These are phyloP conservation scores for Cystofilobasidium ferigula DNA, from an alignment of 768 basidiomycete genomes.

Conservation along the genomic window DNA sequence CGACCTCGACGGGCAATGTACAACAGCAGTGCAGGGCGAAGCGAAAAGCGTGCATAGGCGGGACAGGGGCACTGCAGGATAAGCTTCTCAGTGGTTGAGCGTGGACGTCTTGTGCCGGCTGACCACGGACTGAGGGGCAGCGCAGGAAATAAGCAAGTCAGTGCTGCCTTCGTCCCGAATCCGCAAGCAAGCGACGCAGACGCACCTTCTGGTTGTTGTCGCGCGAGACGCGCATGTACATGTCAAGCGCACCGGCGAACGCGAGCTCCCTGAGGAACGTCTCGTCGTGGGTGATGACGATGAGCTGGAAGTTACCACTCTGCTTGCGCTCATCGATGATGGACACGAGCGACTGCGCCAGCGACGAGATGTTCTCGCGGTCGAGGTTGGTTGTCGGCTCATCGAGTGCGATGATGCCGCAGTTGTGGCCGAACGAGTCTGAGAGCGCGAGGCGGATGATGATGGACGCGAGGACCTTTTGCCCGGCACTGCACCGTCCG, in stretches of 20 bases:
- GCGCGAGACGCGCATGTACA: slow-evolving; percentile 64
- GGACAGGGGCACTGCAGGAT: too few relatives aligned
- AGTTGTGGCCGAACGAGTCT: slow-evolving; percentile 94
- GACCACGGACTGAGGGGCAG: background rate
- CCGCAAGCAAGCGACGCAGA: background rate
- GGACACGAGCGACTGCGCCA: slow-evolving; percentile 81
- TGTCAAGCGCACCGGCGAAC: slow-evolving; percentile 27
- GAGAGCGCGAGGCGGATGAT: slow-evolving; percentile 94
- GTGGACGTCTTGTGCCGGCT: background rate
- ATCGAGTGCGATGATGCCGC: slow-evolving; percentile 92
- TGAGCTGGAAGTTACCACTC: slow-evolving; percentile 86
- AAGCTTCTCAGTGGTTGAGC: background rate
- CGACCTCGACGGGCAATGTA: too few relatives aligned
- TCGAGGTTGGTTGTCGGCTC: slow-evolving; percentile 98
- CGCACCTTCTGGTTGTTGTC: slow-evolving; percentile 53
- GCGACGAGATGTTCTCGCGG: slow-evolving; percentile 85
- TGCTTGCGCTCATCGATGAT: slow-evolving; percentile 87
- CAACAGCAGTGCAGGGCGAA: too few relatives aligned
- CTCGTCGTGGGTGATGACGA: slow-evolving; percentile 48
- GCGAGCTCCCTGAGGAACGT: slow-evolving; percentile 80
- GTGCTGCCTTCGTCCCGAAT: background rate
- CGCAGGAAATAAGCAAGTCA: background rate
- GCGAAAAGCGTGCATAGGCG: too few relatives aligned
- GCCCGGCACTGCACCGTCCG: slow-evolving; percentile 92
- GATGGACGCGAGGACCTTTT: slow-evolving; percentile 97